A percentile compares a stretch with the other conserved stretches of the same genome.
Conservation (phyloP, 345 rosid genomes). For the Populus simonii region DNA sequence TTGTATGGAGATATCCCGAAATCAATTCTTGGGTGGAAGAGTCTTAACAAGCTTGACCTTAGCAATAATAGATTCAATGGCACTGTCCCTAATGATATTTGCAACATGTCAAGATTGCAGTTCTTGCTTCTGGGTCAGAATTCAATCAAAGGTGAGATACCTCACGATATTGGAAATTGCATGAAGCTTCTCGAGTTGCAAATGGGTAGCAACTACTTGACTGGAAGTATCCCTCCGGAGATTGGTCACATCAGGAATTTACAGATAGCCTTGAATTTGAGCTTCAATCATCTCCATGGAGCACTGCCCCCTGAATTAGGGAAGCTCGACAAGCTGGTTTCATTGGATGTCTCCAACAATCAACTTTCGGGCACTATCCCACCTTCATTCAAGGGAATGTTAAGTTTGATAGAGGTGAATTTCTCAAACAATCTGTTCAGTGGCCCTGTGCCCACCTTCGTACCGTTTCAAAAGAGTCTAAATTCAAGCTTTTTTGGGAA, state of each 20-base stretch:
- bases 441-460: conserved; percentile 50
- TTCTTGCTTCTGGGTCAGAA: conserved; percentile 32
- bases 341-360: conserved; percentile 35
- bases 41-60: conserved; percentile 57
- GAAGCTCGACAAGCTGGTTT: conserved; percentile 38
- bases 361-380: conserved; percentile 34
- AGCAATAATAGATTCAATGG: conserved; percentile 34
- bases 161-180: conserved; percentile 35
- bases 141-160: conserved; percentile 34
- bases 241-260: conserved; percentile 34
- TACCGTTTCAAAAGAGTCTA: conserved; percentile 85
- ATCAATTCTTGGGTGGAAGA: conserved; percentile 68
- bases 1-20: conserved; percentile 73
- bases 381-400: conserved; percentile 30
- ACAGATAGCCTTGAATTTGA: conserved; percentile 35
- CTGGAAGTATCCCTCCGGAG: conserved; percentile 33
- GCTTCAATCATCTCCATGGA: conserved; percentile 38
- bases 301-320: conserved; percentile 30
- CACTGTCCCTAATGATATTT: conserved; percentile 28
- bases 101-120: conserved; percentile 35
- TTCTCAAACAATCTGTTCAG: conserved; percentile 28
- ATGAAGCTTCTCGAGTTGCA: conserved; percentile 27
- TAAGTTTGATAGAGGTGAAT: conserved; percentile 34
- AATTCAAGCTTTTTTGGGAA: conserved; percentile 73
- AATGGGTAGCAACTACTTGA: conserved; percentile 33